Evolutionary conservation across 768 basidiomycete genomes (phyloP), one percentile per base, ranked within the genome.

Genomic region (Lentinula edodes): DNA sequence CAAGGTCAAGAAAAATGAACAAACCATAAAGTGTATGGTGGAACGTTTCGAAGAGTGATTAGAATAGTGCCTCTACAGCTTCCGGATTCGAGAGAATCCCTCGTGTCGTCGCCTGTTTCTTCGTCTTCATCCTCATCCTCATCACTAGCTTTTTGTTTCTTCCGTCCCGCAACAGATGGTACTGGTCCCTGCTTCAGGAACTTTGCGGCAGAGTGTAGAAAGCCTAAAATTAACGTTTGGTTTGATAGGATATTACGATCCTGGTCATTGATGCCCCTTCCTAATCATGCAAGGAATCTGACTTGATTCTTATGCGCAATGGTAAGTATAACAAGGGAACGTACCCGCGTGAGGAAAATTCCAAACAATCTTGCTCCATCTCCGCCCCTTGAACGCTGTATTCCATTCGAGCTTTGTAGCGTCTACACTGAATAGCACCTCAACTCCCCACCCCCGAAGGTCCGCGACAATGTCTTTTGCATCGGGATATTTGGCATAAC

Each of bases 301-400:
- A 50, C 16, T 50, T 51, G 12, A 20, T 13, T 9, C 9, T 12
- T 39, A 50, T 58, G 0, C 13, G 41, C 63, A 55, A 42, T 61
- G 20, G 50, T 62, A 38, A 52, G 58, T 23, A 7, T 6, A 45
- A 23, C 5, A 9, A 57, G 7, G n/a, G 45, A 41, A 61, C 35
- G 36, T 15, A 52, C 95, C 95, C 68, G 90, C 90, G 76, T 98
- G 96, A 62, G 96, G 96, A 70, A 98, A 98, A 71, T 98, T 97
- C 88, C 93, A 98, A 6, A 92, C 85, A 61, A 98, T 82, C 63
- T 83, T 84, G 73, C 93, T 89, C 83, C 89, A 90, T 59, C 74
- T 81, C 63, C 77, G 75, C 43, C 83, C 84, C 63, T 85, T 90
- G 51, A 95, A 72, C 8, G 72, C 69, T 6, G 80, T 61, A 42